Evolutionary conservation across 371 early-diverging fungal genomes (phyloP), one percentile per base, ranked within the genome.

Genomic region (Funneliformis caledonium): DNA sequence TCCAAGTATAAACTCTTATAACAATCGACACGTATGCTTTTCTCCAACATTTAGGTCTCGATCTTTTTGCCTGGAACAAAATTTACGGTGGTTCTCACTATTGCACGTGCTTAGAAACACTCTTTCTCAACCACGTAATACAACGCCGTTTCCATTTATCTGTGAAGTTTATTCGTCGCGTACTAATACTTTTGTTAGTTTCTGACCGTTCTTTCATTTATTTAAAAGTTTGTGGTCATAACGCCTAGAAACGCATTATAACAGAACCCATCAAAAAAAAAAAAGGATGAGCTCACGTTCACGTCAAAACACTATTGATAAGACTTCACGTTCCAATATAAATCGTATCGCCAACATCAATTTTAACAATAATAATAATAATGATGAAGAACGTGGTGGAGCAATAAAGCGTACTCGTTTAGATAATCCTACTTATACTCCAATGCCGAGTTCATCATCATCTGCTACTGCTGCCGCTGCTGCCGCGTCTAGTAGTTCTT

Each of bases 331-430:
- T 37, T 37, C 37, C 37, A 37, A 37, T 37, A 37, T 37, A 37
- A 56, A 56, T 56, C 56, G 56, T 56, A 56, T 16, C 56, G 19
- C 5, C 19, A 56, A 16, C 56, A 56, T 19, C 56, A 6, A 16
- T 56, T 37, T 37, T 37, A 37, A 37, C 37, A 56, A 56, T 56
- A 56, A 52, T 52, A 52, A 52, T 10, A 56, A n/a, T 56, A 56
- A 56, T 56, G 19, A 56, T 19, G 56, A 56, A 56, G 56, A 56
- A 19, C 19, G 19, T 19, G 6, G 56, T 19, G 56, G 56, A 56
- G 56, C 56, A 19, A 56, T 56, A 56, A 56, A 56, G 56, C 56
- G 56, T 56, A 56, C 56, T 56, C 56, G 56, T 56, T 56, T 56
- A 56, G 56, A 56, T 56, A 56, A 56, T 56, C 5, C 56, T 56